Percentiles rank a stretch among this genome's conserved stretches.
phyloP scores from a whole-genome alignment of 768 basidiomycete species.

The Auriculariales sp. region DNA sequence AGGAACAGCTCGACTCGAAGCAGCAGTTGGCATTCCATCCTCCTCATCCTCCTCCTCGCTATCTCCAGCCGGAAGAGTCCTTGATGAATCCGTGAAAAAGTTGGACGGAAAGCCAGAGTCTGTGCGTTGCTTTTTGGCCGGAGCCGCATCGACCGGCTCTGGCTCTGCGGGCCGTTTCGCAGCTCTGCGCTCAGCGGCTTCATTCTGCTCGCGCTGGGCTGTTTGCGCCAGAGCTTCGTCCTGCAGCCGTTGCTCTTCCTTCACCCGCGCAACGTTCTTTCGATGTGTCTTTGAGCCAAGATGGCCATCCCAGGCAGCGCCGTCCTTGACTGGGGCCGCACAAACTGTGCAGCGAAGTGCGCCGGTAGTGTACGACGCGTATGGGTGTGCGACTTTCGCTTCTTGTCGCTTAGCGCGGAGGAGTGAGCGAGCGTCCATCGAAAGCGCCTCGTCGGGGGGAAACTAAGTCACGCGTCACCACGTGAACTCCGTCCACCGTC shows the following conservation, averaged over 20 bases:
- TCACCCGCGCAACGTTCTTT: slow-evolving; percentile 42
- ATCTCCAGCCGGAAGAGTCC: slow-evolving; percentile 23
- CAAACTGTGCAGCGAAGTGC: slow-evolving; percentile 61
- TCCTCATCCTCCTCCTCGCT: slow-evolving; percentile 30
- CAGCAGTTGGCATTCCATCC: slow-evolving; percentile 9
- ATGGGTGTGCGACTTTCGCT: slow-evolving; percentile 53
- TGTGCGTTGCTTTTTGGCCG: slow-evolving; percentile 4
- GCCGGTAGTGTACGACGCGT: slow-evolving; percentile 53
- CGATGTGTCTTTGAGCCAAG: slow-evolving; percentile 70
- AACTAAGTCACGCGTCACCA: no score
- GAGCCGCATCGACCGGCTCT: slow-evolving; percentile 10
- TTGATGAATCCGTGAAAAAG: slow-evolving; percentile 72
- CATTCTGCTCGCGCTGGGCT: no score
- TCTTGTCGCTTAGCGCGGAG: slow-evolving; percentile 74
- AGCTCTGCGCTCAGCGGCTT: no score
- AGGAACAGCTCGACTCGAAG: no score
- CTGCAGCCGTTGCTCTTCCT: slow-evolving; percentile 34
- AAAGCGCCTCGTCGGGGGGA: no score
- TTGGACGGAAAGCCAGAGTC: slow-evolving; percentile 37
- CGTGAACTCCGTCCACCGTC: no score
- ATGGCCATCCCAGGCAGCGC: slow-evolving; percentile 80
- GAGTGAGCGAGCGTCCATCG: slow-evolving; percentile 57
- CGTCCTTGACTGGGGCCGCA: slow-evolving; percentile 47
- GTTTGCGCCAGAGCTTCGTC: no score
- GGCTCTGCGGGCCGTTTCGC: slow-evolving; percentile 19